These are phyloP conservation scores for Kwoniella botswanensis DNA, from an alignment of 768 basidiomycete species.

Conservation along the genomic window DNA sequence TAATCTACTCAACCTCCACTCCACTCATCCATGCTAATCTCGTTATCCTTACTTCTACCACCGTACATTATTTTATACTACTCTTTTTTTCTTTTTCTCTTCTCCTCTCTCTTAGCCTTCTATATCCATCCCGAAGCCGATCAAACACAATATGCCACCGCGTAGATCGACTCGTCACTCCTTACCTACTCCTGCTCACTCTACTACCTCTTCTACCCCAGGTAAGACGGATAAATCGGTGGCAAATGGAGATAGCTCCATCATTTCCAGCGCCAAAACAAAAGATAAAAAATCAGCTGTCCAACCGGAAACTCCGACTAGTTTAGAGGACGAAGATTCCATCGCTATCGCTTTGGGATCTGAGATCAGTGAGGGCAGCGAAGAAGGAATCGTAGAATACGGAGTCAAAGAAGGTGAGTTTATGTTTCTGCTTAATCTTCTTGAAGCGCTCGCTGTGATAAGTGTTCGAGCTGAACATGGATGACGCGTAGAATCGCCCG, in stretches of 20 bases:
- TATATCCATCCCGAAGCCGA: background rate
- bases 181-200: conserved; percentile 44
- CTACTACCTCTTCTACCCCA: conserved; percentile 22
- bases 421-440: background rate
- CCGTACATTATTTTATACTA: background rate
- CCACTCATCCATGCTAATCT: background rate
- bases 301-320: conserved; percentile 38
- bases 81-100: conserved; percentile 6
- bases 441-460: no score
- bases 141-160: conserved; percentile 34
- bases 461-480: no score
- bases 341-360: conserved; percentile 7
- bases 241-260: conserved; percentile 6
- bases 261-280: background rate
- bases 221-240: conserved; percentile 2
- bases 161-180: conserved; percentile 34
- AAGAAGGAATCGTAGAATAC: background rate
- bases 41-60: background rate
- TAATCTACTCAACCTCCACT: conserved; percentile 20
- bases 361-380: conserved; percentile 13
- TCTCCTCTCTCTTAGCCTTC: background rate
- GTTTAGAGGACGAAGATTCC: conserved; percentile 29
- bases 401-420: conserved; percentile 41
- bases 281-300: background rate
- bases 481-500: conserved; percentile 7